Conservation (phyloP, 495 filamentous ascomycete species). For the Penicillium longicatenatum region DNA sequence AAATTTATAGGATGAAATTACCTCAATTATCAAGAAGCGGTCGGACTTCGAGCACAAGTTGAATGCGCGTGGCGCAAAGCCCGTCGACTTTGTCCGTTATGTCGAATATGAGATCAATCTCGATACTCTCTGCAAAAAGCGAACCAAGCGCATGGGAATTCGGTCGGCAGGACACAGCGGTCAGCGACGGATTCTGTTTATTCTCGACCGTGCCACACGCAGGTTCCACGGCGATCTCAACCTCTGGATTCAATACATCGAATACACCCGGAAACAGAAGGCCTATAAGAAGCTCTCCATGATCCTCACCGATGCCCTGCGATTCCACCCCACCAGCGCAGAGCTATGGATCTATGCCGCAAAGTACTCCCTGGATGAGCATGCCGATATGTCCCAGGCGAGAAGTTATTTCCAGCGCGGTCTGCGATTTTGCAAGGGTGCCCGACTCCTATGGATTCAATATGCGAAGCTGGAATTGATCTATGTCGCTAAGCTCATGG, state of each 20-base stretch:
- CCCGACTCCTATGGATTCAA: constrained; percentile 76
- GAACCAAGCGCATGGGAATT: constrained; percentile 76
- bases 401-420: constrained; percentile 88
- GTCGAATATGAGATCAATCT: constrained; percentile 90
- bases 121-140: constrained; percentile 76
- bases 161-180: constrained; percentile 63
- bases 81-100: constrained; percentile 82
- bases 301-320: constrained; percentile 73
- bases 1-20: constrained; percentile 73
- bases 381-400: constrained; percentile 82
- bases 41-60: constrained; percentile 92
- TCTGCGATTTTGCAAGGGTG: constrained; percentile 78
- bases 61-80: constrained; percentile 73
- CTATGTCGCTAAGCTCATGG: constrained; percentile 79
- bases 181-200: constrained; percentile 80
- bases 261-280: constrained; percentile 74
- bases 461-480: constrained; percentile 92
- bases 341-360: constrained; percentile 90
- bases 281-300: constrained; percentile 77
- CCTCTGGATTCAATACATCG: constrained; percentile 92
- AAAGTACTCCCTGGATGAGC: constrained; percentile 68
- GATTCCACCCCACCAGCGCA: constrained; percentile 81
- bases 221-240: constrained; percentile 81
- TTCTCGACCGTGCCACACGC: constrained; percentile 83
- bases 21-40: constrained; percentile 80